These are phyloP conservation scores for Fraxinus anomala DNA, from an alignment of 257 asterid species.

Conservation along the genomic window DNA sequence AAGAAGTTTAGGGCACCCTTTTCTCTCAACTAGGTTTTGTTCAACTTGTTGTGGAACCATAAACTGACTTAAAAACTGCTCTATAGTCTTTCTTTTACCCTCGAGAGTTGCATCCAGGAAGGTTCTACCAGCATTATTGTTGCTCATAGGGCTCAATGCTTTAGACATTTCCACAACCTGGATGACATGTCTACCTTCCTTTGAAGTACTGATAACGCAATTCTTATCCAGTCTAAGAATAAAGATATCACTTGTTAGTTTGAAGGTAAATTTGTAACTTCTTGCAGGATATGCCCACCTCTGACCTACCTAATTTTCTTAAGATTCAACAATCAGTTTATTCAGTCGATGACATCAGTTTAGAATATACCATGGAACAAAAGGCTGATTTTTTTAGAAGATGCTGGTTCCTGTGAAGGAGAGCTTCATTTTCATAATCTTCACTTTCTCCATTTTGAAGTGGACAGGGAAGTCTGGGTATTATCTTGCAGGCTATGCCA, in stretches of 20 bases:
- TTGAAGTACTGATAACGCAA: neutral
- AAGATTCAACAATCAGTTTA: slow-evolving; percentile 57
- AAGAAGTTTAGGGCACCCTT: slow-evolving; percentile 12
- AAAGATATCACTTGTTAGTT: slow-evolving; percentile 17
- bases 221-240: neutral
- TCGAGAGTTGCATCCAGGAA: neutral
- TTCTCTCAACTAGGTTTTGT: neutral
- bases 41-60: neutral
- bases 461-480: slow-evolving; percentile 39
- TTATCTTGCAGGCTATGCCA: slow-evolving; percentile 55
- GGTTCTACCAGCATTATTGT: slow-evolving; percentile 16
- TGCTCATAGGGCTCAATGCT: neutral
- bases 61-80: slow-evolving; percentile 1
- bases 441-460: slow-evolving; percentile 67
- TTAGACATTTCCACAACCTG: slow-evolving; percentile 1
- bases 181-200: slow-evolving; percentile 1
- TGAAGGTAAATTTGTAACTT: slow-evolving; percentile 11
- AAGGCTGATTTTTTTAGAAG: slow-evolving; percentile 50
- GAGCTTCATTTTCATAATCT: slow-evolving; percentile 28
- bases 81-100: slow-evolving; percentile 9
- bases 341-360: slow-evolving; percentile 56
- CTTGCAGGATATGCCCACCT: slow-evolving; percentile 60
- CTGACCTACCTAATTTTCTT: slow-evolving; percentile 48
- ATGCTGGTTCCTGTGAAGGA: slow-evolving; percentile 49
- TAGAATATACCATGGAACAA: slow-evolving; percentile 43